Evolutionary conservation across 2,329 filamentous ascomycete genomes (phyloP), one percentile per base, ranked within the genome.

Genomic region (Xylariales sp.): DNA sequence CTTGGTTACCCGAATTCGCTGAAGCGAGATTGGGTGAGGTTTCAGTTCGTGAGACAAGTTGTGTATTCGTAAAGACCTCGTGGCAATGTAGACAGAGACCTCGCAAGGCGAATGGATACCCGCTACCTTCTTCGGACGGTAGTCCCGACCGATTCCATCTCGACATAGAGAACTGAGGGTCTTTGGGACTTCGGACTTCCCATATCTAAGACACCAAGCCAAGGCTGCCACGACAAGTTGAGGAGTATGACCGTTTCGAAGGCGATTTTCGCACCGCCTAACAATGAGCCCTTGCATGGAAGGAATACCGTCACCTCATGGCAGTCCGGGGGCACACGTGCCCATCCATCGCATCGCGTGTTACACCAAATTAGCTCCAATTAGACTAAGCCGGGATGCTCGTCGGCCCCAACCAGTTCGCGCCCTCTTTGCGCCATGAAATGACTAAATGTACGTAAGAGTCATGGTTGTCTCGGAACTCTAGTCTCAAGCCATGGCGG

Each of bases 261-360:
- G 3, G 14, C 23, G 23, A 39, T 18, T 32, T 57, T 57, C 28
- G 39, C 54, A 45, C 30, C 32, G 39, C 7, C 32, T 54, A 39
- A 55, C 53, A 55, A 55, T 58, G n/a, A 48, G 48, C 41, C 56
- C 56, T 55, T 55, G 53, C 53, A 55, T 55, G 18, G 5, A 23
- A 23, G 23, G 23, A 23, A 36, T 16, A 18, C 36, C 36, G 18
- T 55, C 53, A 55, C 18, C 36, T 28, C 53, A 43, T 43, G 53
- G 23, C 36, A 43, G 53, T 55, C 53, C 28, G 53, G 53, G 53
- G 53, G 7, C 43, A 23, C 34, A 55, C 53, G 53, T 55, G 53
- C 32, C 18, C 39, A 36, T 28, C 18, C 14, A 36, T 7, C 9
- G n/a, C 23, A 32, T 34, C 12, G 54, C 41, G 54, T 34, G 54